phyloP scores from a whole-genome alignment of 2,329 filamentous ascomycete species.

The Blastomyces emzantsi region DNA sequence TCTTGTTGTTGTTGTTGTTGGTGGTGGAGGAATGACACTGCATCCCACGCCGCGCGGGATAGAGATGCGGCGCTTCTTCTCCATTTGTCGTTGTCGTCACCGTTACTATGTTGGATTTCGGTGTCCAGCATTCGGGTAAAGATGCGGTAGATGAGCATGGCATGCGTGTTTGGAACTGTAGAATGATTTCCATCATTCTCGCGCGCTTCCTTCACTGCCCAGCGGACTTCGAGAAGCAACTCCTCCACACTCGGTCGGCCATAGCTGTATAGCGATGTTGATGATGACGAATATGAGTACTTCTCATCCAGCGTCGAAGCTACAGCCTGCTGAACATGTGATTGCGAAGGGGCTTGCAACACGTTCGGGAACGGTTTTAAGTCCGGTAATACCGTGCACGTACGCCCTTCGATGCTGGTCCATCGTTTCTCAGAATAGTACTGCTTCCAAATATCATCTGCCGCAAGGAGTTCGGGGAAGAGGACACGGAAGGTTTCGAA shows the following conservation, averaged over 20 bases:
- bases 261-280: not conserved
- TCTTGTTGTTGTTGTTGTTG: not conserved
- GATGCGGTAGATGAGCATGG: not conserved
- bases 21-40: slow-evolving; percentile 1
- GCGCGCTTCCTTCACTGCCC: not conserved
- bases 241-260: slow-evolving; percentile 4
- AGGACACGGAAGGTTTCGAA: slow-evolving; percentile 19
- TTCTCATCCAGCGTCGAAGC: slow-evolving; percentile 1
- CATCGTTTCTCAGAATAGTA: slow-evolving; percentile 23
- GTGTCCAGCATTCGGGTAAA: not conserved
- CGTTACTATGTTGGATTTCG: not conserved
- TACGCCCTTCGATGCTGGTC: slow-evolving; percentile 23
- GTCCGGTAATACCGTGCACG: slow-evolving; percentile 23
- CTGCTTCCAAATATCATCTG: slow-evolving; percentile 21
- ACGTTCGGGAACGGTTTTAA: slow-evolving; percentile 24
- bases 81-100: not conserved
- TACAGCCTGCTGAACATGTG: not conserved
- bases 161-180: not conserved
- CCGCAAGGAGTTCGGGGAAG: slow-evolving; percentile 16
- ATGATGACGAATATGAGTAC: not conserved
- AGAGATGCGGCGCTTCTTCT: not conserved
- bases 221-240: slow-evolving; percentile 6
- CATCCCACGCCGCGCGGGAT: slow-evolving; percentile 2
- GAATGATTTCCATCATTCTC: not conserved
- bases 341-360: slow-evolving; percentile 7